Base-by-base conservation (phyloP, 2,329 filamentous ascomycete species). In the Anthostomella pinea region DNA sequence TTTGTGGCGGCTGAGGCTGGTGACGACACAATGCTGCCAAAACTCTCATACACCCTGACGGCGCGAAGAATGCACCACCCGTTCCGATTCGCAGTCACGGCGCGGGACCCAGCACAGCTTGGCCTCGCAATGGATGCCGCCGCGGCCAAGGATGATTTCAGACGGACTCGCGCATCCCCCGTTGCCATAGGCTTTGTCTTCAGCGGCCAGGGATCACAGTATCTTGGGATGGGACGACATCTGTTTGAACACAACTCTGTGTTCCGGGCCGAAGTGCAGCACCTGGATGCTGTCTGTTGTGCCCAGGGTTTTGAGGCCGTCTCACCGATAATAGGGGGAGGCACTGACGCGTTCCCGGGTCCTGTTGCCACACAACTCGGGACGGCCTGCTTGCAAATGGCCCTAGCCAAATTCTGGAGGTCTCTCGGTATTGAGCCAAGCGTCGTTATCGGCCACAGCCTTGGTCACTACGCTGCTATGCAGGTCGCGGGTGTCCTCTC, bases 381-480 rank as follows among this genome's bases (percentile, higher is more conserved):
- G 2, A 58, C 71, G 15, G 60, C 62, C 20, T 69, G 64, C 41
- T 60, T 74, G 22, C 65, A 79, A 55, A 76, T 75, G 54, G 73
- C 74, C 2, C 59, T 79, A 5, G 66, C 66, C 2, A 61, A 63
- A 13, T 57, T 76, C 3, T 79, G 74, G 74, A 56, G 44, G 5
- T 70, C 67, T 1, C 70, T 68, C 63, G 70, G 70, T 23, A 58
- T 79, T 35, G 57, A 50, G 15, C 73, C 75, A 2, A 65, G 68
- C 14, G 72, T 63, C 3, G 74, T 78, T 1, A 52, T 77, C 9
- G 75, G 75, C n/a, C 75, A 77, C 58, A 84, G 79, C 48, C 65
- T 87, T 20, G 83, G 83, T 30, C 81, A 86, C 56, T 86, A 85
- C 49, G 80, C 83, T 18, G 82, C 83, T 17, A 72, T 87, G 8